Conservation (phyloP, 1,139 yeast genomes). For the Candida mesenterica region DNA sequence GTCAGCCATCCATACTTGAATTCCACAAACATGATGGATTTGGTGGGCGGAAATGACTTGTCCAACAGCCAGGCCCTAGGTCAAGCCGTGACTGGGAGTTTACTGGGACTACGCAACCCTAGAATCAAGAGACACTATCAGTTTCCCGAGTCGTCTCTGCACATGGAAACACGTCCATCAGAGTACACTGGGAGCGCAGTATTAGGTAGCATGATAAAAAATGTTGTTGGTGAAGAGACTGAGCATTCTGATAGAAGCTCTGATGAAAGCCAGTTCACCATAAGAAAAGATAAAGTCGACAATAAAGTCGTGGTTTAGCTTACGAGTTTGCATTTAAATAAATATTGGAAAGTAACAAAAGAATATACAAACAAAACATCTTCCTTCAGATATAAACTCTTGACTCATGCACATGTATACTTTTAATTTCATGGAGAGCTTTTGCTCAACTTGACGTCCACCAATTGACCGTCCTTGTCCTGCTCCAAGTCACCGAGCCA, state of each 20-base stretch:
- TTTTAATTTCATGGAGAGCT: neutral
- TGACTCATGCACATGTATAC: too few species aligned
- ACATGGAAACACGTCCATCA: slow-evolving; percentile 3
- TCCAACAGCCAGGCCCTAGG: slow-evolving; percentile 3
- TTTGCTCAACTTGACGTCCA: slow-evolving; percentile 10
- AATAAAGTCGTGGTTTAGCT: too few species aligned
- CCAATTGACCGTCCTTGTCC: slow-evolving; percentile 15
- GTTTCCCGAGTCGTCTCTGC: slow-evolving; percentile 11
- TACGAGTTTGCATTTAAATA: too few species aligned
- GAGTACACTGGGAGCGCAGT: neutral
- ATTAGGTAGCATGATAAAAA: slow-evolving; percentile 6
- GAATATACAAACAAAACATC: too few species aligned
- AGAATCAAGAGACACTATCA: slow-evolving; percentile 37
- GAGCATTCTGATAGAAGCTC: slow-evolving; percentile 12
- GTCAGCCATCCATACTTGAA: slow-evolving; percentile 16
- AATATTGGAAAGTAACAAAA: too few species aligned
- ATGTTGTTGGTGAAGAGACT: slow-evolving; percentile 6
- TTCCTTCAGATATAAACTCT: too few species aligned
- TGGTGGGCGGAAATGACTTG: slow-evolving; percentile 28
- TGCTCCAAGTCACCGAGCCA: slow-evolving; percentile 37
- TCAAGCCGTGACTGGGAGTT: slow-evolving; percentile 17
- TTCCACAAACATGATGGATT: slow-evolving; percentile 22
- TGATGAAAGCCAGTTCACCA: slow-evolving; percentile 15
- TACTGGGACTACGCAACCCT: slow-evolving; percentile 34
- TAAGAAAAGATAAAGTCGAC: slow-evolving; percentile 12